These are phyloP conservation scores for Delonix regia DNA, from an alignment of 306 rosid species.

Conservation along the genomic window DNA sequence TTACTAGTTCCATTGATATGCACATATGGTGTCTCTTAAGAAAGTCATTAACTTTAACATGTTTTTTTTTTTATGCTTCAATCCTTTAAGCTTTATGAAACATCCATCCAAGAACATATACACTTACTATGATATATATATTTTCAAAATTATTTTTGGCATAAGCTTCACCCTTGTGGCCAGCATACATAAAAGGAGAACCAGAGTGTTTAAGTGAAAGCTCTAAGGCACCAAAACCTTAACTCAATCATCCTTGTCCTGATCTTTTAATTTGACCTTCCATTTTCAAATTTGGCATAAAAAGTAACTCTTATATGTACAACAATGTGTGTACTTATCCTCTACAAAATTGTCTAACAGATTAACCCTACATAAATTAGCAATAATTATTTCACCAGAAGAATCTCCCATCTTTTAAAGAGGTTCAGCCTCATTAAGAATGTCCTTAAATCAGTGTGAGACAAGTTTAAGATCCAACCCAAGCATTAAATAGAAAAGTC, in stretches of 20 bases:
- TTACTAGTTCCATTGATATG: slow-evolving; percentile 95
- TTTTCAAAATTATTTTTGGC: slow-evolving; percentile 98
- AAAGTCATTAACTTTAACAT: slow-evolving; percentile 81
- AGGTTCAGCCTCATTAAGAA: no score
- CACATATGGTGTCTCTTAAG: slow-evolving; percentile 87
- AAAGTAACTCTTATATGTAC: slow-evolving; percentile 83
- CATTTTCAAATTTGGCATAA: slow-evolving; percentile 97
- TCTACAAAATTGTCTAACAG: slow-evolving; percentile 67
- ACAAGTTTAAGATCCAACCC: no score
- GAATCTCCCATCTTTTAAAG: no score
- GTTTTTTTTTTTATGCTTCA: slow-evolving; percentile 70
- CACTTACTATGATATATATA: slow-evolving; percentile 96
- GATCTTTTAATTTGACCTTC: slow-evolving; percentile 86
- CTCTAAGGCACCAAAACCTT: slow-evolving; percentile 89
- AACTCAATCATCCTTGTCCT: slow-evolving; percentile 94
- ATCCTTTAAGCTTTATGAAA: slow-evolving; percentile 87
- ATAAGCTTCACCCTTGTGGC: slow-evolving; percentile 93
- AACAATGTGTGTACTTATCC: slow-evolving; percentile 67
- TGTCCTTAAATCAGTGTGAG: no score
- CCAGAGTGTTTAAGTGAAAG: slow-evolving; percentile 99
- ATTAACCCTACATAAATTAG: slow-evolving; percentile 52
- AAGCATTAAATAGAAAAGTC: no score
- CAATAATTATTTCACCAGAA: slow-evolving; percentile 35
- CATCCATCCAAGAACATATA: slow-evolving; percentile 95
- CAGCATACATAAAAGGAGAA: slow-evolving; percentile 97